Evolutionary conservation across 257 asterid genomes (phyloP).

Genomic region (Phtheirospermum japonicum): DNA sequence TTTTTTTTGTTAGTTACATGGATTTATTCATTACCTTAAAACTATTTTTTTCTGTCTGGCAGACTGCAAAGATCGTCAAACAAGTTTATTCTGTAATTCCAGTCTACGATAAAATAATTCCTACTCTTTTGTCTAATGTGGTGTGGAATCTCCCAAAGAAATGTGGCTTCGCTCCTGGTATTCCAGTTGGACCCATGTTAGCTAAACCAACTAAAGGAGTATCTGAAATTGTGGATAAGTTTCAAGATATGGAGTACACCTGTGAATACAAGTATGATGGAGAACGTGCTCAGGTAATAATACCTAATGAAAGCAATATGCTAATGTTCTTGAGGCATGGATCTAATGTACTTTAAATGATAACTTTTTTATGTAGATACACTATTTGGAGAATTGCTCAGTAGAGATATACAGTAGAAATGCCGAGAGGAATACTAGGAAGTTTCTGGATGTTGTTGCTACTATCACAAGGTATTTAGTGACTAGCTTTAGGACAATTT

Average conservation of each 20-base stretch:
- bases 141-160: constrained; percentile 94
- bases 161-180: too few relatives aligned
- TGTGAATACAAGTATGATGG: too few relatives aligned
- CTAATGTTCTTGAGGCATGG: constrained; percentile 20
- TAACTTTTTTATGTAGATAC: too few relatives aligned
- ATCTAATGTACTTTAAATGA: too few relatives aligned
- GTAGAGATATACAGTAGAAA: constrained; percentile 98
- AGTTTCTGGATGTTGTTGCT: too few relatives aligned
- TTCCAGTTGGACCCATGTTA: constrained; percentile 98
- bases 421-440: constrained; percentile 90
- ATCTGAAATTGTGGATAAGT: constrained; percentile 89
- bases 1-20: too few relatives aligned
- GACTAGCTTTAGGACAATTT: too few relatives aligned
- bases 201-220: constrained; percentile 98
- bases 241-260: constrained; percentile 87
- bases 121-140: constrained; percentile 81
- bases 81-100: constrained; percentile 90
- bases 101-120: constrained; percentile 75
- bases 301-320: constrained; percentile 21
- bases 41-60: too few relatives aligned
- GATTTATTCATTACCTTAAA: too few relatives aligned
- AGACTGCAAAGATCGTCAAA: too few relatives aligned
- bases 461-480: too few relatives aligned
- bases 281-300: constrained; percentile 91
- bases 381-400: constrained; percentile 73